A percentile compares a stretch with the other conserved stretches of the same genome.
phyloP scores from a whole-genome alignment of 2,329 filamentous ascomycete species.

The Pseudogymnoascus sp. region DNA sequence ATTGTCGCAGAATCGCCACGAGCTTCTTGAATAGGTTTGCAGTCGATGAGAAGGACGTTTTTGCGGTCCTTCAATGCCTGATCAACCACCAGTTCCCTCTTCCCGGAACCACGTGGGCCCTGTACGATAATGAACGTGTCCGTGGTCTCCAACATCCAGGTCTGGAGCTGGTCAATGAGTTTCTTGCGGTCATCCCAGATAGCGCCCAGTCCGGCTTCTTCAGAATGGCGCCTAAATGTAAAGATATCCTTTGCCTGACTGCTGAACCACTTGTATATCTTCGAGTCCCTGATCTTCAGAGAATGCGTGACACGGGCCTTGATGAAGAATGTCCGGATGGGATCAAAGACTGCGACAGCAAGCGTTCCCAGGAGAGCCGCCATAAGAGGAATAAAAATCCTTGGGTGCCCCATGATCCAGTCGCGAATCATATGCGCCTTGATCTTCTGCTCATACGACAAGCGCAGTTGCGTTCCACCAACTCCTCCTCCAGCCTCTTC shows the following conservation, averaged over 20 bases:
- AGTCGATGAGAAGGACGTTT: constrained; percentile 80
- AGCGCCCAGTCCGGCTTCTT: constrained; percentile 64
- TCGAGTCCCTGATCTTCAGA: constrained; percentile 65
- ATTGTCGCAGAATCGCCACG: constrained; percentile 83
- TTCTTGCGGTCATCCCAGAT: constrained; percentile 83
- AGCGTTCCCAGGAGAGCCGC: constrained; percentile 74
- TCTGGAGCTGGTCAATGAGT: constrained; percentile 72
- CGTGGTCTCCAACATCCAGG: constrained; percentile 78
- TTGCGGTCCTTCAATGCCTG: constrained; percentile 69
- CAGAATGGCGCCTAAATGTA: constrained; percentile 47
- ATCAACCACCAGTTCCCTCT: constrained; percentile 78
- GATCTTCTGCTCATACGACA: constrained; percentile 74
- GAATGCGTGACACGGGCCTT: constrained; percentile 75
- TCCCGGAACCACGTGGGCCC: constrained; percentile 84
- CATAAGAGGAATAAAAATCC: constrained; percentile 75
- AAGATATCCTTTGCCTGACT: constrained; percentile 61
- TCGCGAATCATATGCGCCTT: constrained; percentile 76
- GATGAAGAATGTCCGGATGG: constrained; percentile 88
- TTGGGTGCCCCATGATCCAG: constrained; percentile 78
- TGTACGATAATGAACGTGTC: constrained; percentile 93
- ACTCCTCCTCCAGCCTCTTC: constrained; percentile 67
- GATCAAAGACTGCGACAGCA: constrained; percentile 86
- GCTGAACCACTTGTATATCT: constrained; percentile 72
- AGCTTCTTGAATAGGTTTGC: constrained; percentile 86
- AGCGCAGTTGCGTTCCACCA: constrained; percentile 64